A percentile compares a stretch with the other conserved stretches of the same genome.
These are phyloP conservation scores for Fusarium floridanum DNA, from an alignment of 2,329 filamentous ascomycete species.

Conservation along the genomic window DNA sequence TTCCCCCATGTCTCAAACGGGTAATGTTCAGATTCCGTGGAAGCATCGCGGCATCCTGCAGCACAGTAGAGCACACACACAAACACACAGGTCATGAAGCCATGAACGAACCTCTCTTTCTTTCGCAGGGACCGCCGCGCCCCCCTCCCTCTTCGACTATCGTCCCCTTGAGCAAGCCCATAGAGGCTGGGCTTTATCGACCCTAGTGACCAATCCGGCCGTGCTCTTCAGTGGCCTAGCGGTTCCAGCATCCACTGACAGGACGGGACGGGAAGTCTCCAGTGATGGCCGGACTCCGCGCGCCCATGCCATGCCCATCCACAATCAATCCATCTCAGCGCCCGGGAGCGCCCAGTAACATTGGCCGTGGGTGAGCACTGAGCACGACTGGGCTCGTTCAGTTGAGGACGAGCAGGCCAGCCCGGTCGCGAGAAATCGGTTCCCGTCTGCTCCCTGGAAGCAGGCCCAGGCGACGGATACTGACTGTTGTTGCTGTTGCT, in stretches of 20 bases:
- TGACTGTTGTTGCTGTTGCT: not conserved
- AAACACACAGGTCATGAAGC: not conserved
- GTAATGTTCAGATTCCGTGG: constrained; percentile 14
- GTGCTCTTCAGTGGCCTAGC: constrained; percentile 13
- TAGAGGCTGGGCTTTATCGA: constrained; percentile 36
- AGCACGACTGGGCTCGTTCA: constrained; percentile 9
- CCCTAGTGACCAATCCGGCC: constrained; percentile 37
- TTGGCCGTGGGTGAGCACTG: constrained; percentile 23
- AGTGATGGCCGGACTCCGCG: constrained; percentile 25
- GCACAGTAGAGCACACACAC: not conserved
- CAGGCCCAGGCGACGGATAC: not conserved
- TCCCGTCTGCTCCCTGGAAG: constrained; percentile 22
- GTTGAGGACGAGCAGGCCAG: constrained; percentile 7
- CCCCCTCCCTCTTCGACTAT: not conserved
- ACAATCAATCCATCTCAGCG: constrained; percentile 28
- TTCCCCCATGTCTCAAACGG: constrained; percentile 18
- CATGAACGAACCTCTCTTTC: not conserved
- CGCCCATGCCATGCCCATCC: not conserved
- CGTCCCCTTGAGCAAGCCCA: constrained; percentile 5
- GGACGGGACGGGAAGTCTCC: constrained; percentile 40
- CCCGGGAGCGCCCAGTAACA: constrained; percentile 39
- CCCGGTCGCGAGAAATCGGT: constrained; percentile 14
- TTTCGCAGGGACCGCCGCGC: not conserved
- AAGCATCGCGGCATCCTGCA: not conserved
- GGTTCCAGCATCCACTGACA: constrained; percentile 29